Base-by-base conservation (phyloP, 805 yeast genomes). In the Nakazawaea populi region DNA sequence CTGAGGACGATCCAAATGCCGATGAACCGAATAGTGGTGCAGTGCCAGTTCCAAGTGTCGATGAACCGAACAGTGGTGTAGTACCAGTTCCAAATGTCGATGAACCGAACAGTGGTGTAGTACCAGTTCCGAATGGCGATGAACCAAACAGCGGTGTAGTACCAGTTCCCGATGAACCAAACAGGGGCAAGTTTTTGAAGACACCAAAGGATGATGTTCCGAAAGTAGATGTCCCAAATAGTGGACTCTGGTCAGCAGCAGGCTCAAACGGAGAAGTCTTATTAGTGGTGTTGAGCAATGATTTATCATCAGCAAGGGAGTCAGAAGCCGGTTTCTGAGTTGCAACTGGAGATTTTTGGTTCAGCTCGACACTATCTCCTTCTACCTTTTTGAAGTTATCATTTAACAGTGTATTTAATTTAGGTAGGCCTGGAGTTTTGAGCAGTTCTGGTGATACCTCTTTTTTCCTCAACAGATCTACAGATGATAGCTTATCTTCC, bases 401-500 rank as follows among this genome's bases (percentile, higher is more conserved):
- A 18, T 18, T 3, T 18, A 18, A 18, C 24, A 18, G 24, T 18
- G 24, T 18, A 18, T 18, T 18, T 18, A 18, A 18, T 18, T 18
- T 18, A 18, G 24, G 24, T 18, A 44, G 34, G 11, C 34, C 44
- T 40, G 29, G 27, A 38, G 30, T 30, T 32, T 37, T 40, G n/a
- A 6, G 14, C 18, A 30, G 40, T n/a, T 37, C 3, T 5, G 30
- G 37, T 9, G 11, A 11, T 27, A 34, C 14, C 43, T 18, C 14
- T 9, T 38, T 38, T 12, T 43, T 18, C 38, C 36, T 34, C 45
- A 47, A 31, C 24, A 27, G 40, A 11, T 32, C 24, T 40, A 46
- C 28, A 10, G 32, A 28, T 32, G 53, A 62, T 56, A 56, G 65
- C 61, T 31, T 62, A 28, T 34, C 66, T 52, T 66, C 55, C 38